phyloP scores from a whole-genome alignment of 495 filamentous ascomycete genomes.

The Xylaria scruposa region DNA sequence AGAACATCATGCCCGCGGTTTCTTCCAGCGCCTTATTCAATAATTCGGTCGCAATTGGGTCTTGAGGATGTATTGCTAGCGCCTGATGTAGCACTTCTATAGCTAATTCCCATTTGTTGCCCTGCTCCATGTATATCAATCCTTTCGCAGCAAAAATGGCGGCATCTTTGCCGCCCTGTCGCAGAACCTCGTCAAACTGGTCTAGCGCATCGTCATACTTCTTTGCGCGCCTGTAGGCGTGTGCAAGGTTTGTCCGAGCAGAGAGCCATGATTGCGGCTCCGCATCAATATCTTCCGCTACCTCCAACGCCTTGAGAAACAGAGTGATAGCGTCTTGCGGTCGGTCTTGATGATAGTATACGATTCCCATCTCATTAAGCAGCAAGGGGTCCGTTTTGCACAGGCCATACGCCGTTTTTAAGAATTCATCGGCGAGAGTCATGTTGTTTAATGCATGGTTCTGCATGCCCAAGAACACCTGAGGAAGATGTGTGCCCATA shows the following conservation, averaged over 20 bases:
- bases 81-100: slow-evolving; percentile 75
- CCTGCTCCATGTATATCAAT: slow-evolving; percentile 72
- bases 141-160: slow-evolving; percentile 77
- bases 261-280: slow-evolving; percentile 86
- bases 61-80: slow-evolving; percentile 70
- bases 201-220: slow-evolving; percentile 72
- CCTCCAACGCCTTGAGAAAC: slow-evolving; percentile 74
- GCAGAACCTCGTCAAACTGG: slow-evolving; percentile 82
- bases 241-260: slow-evolving; percentile 85
- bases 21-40: slow-evolving; percentile 76
- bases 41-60: slow-evolving; percentile 76
- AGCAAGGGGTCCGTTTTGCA: slow-evolving; percentile 84
- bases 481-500: slow-evolving; percentile 94
- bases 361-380: slow-evolving; percentile 93
- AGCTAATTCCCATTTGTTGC: slow-evolving; percentile 67
- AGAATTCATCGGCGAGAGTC: slow-evolving; percentile 92
- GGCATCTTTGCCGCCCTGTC: slow-evolving; percentile 74
- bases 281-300: slow-evolving; percentile 80
- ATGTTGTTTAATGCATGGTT: slow-evolving; percentile 95
- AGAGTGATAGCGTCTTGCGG: slow-evolving; percentile 72
- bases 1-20: slow-evolving; percentile 50
- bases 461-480: slow-evolving; percentile 98
- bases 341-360: slow-evolving; percentile 89
- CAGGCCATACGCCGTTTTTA: slow-evolving; percentile 81
- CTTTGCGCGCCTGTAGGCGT: slow-evolving; percentile 80